Evolutionary conservation across 2,329 filamentous ascomycete species (phyloP), one percentile per base, ranked within the genome.

Genomic region (Fusarium cicatricum): DNA sequence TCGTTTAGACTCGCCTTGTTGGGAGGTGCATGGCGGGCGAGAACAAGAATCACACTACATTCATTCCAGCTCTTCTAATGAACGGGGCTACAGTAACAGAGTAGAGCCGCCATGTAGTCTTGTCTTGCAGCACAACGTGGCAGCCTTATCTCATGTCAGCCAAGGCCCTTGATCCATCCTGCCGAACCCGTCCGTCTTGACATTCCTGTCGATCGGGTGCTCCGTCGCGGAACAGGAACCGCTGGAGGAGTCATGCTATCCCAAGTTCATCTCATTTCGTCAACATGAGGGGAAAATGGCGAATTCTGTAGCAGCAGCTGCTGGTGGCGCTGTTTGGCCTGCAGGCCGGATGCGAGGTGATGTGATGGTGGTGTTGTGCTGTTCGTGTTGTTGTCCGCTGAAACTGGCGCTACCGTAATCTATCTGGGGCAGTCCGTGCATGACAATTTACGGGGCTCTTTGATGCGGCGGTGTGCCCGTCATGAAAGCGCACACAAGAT

Each of bases 341-440:
- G 55, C 58, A 54, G 36, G 52, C 33, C 37, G 15, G 19, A 52
- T 63, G 64, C 64, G 44, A 40, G 53, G 64, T 68, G 62, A 68
- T 65, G 64, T 55, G 59, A 67, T 64, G 56, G 62, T 56, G 45
- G 48, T 49, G 51, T 52, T 55, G 55, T 55, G 45, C 50, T 65
- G 54, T 65, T 65, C 51, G 59, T 63, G 63, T 55, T 58, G 44
- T 12, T 45, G 44, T 12, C 46, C 43, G 29, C 42, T 41, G 19
- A 60, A 44, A 54, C 46, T 47, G 58, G 26, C 54, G 55, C 53
- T 64, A 48, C 14, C 31, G 41, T 37, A 34, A 52, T 49, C 51
- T 41, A 64, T 64, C 60, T 39, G 48, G n/a, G 43, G 41, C 49
- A 40, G 42, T 28, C 62, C 36, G 50, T 65, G 56, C 59, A 56